These are phyloP conservation scores for Eutrema heterophyllum DNA, from an alignment of 345 rosid species.

Conservation along the genomic window DNA sequence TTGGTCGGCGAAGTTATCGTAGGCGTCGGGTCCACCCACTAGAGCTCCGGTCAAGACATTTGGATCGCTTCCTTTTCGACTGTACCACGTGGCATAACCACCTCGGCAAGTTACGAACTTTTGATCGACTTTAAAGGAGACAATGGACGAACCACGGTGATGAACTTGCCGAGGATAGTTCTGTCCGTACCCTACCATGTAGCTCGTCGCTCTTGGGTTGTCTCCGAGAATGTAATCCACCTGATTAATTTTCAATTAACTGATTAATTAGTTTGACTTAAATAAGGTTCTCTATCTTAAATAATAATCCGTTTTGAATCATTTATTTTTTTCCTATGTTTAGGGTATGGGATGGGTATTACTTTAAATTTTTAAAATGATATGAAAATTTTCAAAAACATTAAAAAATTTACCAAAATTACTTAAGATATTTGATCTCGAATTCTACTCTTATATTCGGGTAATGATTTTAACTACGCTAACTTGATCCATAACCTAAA, in stretches of 20 bases:
- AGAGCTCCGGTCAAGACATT: conserved; percentile 87
- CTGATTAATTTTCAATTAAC: conserved; percentile 25
- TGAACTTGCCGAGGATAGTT: conserved; percentile 85
- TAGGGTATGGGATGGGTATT: too few species aligned
- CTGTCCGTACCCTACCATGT: conserved; percentile 93
- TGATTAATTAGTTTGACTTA: not conserved
- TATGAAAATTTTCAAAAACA: too few species aligned
- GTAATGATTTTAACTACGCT: too few species aligned
- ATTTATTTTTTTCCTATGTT: too few species aligned
- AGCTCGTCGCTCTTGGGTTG: conserved; percentile 93
- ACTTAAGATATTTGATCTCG: too few species aligned
- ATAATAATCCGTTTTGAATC: too few species aligned
- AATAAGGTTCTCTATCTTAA: not conserved
- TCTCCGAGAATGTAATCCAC: conserved; percentile 94
- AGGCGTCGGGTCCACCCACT: conserved; percentile 96
- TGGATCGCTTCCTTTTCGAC: conserved; percentile 67
- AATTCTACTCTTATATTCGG: too few species aligned
- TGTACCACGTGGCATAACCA: conserved; percentile 84
- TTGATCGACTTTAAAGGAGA: conserved; percentile 57
- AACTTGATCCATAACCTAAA: too few species aligned
- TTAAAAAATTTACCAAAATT: too few species aligned
- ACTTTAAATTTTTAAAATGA: too few species aligned
- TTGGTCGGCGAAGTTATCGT: conserved; percentile 83
- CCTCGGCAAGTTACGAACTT: conserved; percentile 75
- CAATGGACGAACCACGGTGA: conserved; percentile 88